Base-by-base conservation (phyloP, 805 yeast genomes). In the Yamadazyma takamatsuzukensis region DNA sequence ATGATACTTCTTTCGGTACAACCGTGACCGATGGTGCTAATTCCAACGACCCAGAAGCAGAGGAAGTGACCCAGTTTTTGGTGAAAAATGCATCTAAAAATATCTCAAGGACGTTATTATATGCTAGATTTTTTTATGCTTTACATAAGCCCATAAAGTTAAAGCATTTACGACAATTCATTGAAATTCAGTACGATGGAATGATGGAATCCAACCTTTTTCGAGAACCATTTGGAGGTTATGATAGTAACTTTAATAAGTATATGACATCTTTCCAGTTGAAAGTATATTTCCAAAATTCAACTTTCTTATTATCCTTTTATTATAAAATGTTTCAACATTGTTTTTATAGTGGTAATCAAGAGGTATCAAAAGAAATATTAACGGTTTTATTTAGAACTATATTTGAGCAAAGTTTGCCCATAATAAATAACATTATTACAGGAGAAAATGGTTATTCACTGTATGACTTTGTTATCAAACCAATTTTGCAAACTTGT, bases 401-500 rank as follows among this genome's bases (percentile, higher is more conserved):
- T 5, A 25, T 25, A 6, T 34, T 21, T 25, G 30, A 29, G 3
- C 30, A 29, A 19, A 17, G 29, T 17, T 8, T 29, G 6, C 33
- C 33, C n/a, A 25, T 29, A 10, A 15, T 29, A 3, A 29, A 15
- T 26, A 30, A 29, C 21, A 15, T 24, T 9, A 24, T n/a, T n/a
- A n/a, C n/a, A n/a, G n/a, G n/a, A n/a, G n/a, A n/a, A 3, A 13
- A 26, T 15, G 13, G 9, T 13, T 27, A n/a, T 11, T 32, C 36
- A 4, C 6, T 32, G 9, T 27, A 32, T 15, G 15, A 15, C 8
- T 24, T 33, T 8, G 9, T 38, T 17, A 28, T 30, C 19, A 13
- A 18, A 4, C 71, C 64, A 30, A 32, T 39, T 15, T 34, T 58
- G 14, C 66, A 61, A 42, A 44, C 49, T 28, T 45, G 59, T 17